Conservation (phyloP, 1,139 yeast species). For the Arxiozyma heterogenica region DNA sequence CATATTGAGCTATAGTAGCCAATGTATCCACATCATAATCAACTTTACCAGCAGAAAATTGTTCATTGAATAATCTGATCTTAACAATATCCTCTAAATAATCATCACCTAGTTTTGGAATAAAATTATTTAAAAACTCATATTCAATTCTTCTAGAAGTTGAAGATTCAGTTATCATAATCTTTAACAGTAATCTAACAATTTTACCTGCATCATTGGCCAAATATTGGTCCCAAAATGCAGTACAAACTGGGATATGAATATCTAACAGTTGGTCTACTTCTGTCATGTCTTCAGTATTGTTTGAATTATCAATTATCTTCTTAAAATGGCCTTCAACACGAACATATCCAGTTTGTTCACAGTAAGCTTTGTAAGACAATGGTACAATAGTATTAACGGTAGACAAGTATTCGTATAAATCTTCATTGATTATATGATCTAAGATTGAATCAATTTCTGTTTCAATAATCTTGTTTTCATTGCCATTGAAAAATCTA, state of each 20-base stretch:
- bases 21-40: slow-evolving; percentile 17
- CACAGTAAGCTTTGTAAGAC: slow-evolving; percentile 14
- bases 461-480: slow-evolving; percentile 4
- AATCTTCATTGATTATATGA: slow-evolving; percentile 12
- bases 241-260: slow-evolving; percentile 17
- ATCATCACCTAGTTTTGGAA: slow-evolving; percentile 13
- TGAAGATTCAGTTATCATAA: slow-evolving; percentile 13
- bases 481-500: slow-evolving; percentile 2
- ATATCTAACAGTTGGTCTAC: slow-evolving; percentile 16
- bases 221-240: slow-evolving; percentile 16
- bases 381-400: slow-evolving; percentile 16
- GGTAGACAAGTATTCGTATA: slow-evolving; percentile 15
- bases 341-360: slow-evolving; percentile 9
- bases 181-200: slow-evolving; percentile 9
- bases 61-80: slow-evolving; percentile 14
- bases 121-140: slow-evolving; percentile 12
- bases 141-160: slow-evolving; percentile 11
- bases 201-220: slow-evolving; percentile 10
- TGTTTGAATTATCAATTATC: background rate
- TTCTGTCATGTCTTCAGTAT: slow-evolving; percentile 4
- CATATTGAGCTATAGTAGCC: slow-evolving; percentile 15
- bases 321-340: slow-evolving; percentile 10
- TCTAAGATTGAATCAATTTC: slow-evolving; percentile 5
- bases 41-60: slow-evolving; percentile 15
- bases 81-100: slow-evolving; percentile 12